These are phyloP conservation scores for Bryum argenteum DNA, from an alignment of 225 moss, liverwort and hornwort genomes.

Conservation along the genomic window DNA sequence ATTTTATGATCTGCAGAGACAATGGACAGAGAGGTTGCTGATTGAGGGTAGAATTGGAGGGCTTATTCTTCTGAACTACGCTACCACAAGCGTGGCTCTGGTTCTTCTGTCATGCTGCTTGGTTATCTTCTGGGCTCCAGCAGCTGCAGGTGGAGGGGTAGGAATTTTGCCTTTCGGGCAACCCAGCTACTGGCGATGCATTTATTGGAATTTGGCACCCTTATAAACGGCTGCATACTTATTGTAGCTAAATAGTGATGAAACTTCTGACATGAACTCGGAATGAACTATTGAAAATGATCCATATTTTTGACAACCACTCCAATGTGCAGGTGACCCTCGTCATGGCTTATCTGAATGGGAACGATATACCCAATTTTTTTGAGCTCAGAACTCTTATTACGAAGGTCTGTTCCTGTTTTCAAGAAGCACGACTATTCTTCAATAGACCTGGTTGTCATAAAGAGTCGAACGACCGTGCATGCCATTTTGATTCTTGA, in stretches of 20 bases:
- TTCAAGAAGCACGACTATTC: slow-evolving; percentile 1
- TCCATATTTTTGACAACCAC: background rate
- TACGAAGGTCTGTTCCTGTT: slow-evolving; percentile 50
- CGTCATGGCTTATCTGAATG: slow-evolving; percentile 83
- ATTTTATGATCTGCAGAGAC: slow-evolving; percentile 47
- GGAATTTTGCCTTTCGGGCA: slow-evolving; percentile 5
- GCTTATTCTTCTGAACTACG: slow-evolving; percentile 53
- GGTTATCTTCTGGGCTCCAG: slow-evolving; percentile 77
- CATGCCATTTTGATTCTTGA: slow-evolving; percentile 5
- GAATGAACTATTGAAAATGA: slow-evolving; percentile 1
- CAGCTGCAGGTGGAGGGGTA: slow-evolving; percentile 84
- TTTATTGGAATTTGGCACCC: background rate
- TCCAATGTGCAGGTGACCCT: slow-evolving; percentile 62
- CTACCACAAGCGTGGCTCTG: slow-evolving; percentile 52
- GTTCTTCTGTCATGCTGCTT: slow-evolving; percentile 70
- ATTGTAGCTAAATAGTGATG: background rate
- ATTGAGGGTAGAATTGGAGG: slow-evolving; percentile 43
- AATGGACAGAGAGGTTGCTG: slow-evolving; percentile 51
- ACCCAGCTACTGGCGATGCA: background rate
- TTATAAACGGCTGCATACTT: background rate
- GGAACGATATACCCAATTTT: slow-evolving; percentile 76
- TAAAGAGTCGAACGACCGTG: background rate
- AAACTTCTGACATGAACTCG: background rate
- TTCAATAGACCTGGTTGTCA: background rate
- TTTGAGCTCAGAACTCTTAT: slow-evolving; percentile 58